Base-by-base conservation (phyloP, 2,329 filamentous ascomycete genomes). In the Cordyceps pruinosa region DNA sequence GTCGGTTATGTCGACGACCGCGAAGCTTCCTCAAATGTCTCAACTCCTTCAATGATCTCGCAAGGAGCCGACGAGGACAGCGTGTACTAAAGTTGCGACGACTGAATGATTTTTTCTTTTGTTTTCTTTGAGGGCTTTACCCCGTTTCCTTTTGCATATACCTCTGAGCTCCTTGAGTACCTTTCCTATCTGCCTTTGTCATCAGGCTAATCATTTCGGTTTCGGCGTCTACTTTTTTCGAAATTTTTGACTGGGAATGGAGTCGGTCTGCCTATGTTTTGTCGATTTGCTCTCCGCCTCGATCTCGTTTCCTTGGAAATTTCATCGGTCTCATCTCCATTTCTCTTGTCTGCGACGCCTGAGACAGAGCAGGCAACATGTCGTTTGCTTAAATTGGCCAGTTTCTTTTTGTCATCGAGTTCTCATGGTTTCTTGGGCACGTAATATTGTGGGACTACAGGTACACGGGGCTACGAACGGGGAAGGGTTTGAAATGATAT, bases 1-100 rank as follows among this genome's bases (percentile, higher is more conserved):
- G 85, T 93, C 63, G 92, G 93, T 72, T 97, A 96, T 69, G 91
- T 97, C 70, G 93, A 97, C 70, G 88, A 92, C 66, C 78, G 83
- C 65, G 84, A 87, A 71, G 83, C 78, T 64, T 86, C 84, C 64
- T 85, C 83, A n/a, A 84, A 83, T 64, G 83, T 84, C 51, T 86
- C 85, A 49, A 87, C 84, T 58, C 85, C 85, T 56, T 87, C 85
- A 60, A 88, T 88, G 83, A 86, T 80, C 56, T 88, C 85, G 49
- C 85, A 87, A 67, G 85, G 84, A 57, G 83, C 80, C 48, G 85
- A 88, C 66, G 85, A 88, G 73, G 84, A 86, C 67, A 87, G 84
- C 76, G 82, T 87, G 75, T 87, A 87, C 69, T 87, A 82, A 77
- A 78, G 73, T 71, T 72, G 73, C 65, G 54, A 81, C 67, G 75